Conservation (phyloP, 2,329 filamentous ascomycete genomes). For the Fusarium continuum region DNA sequence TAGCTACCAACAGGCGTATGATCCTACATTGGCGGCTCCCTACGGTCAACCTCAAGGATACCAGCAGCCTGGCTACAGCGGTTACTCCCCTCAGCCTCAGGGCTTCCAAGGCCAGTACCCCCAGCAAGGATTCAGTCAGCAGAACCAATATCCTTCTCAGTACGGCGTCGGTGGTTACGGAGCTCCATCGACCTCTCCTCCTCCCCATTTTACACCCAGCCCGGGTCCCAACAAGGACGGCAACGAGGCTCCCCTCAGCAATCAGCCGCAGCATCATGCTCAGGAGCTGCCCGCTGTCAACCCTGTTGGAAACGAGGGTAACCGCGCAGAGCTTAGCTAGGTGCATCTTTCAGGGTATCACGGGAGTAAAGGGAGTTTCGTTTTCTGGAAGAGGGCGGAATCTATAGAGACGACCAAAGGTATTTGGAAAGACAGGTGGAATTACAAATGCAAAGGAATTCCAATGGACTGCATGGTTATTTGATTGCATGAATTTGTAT, state of each 20-base stretch:
- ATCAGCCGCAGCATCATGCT: conserved; percentile 27
- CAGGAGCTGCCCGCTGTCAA: conserved; percentile 44
- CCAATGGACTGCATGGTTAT: conserved; percentile 20
- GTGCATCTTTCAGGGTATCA: neutral
- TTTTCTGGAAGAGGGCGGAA: neutral
- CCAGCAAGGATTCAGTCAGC: conserved; percentile 38
- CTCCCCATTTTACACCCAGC: conserved; percentile 45
- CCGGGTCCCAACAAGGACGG: conserved; percentile 41
- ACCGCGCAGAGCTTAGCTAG: conserved; percentile 48
- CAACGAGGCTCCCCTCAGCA: neutral
- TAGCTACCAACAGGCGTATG: conserved; percentile 41
- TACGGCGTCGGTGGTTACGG: conserved; percentile 36
- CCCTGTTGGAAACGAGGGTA: conserved; percentile 45
- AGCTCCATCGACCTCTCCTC: conserved; percentile 39
- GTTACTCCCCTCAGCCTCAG: conserved; percentile 38
- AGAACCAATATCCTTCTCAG: conserved; percentile 38
- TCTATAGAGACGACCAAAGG: neutral
- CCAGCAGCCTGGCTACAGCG: conserved; percentile 33
- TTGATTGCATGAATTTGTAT: conserved; percentile 25
- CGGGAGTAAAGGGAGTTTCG: conserved; percentile 11
- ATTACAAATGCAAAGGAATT: neutral
- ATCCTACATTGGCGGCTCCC: conserved; percentile 35
- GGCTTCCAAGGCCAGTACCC: conserved; percentile 28
- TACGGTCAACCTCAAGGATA: conserved; percentile 38
- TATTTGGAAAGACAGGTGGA: conserved; percentile 15